Evolutionary conservation across 2,329 filamentous ascomycete genomes (phyloP).

Genomic region (Xylariaceae sp.): DNA sequence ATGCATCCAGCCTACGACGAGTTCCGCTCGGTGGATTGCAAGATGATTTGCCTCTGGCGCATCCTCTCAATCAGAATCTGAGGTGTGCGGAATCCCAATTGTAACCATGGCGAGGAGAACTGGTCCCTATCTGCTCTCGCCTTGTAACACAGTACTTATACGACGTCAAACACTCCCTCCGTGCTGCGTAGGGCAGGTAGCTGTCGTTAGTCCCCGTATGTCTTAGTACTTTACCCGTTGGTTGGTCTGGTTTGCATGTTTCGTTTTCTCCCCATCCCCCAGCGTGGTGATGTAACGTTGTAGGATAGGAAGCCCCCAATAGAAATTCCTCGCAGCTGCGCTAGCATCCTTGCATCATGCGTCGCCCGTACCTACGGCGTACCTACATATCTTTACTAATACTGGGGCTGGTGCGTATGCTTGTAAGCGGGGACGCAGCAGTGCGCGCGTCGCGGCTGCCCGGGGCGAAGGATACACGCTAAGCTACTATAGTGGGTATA

Average conservation of each 20-base stretch:
- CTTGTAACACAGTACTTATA: background rate
- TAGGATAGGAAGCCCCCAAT: slow-evolving; percentile 9
- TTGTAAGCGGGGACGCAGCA: background rate
- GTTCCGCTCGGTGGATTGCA: background rate
- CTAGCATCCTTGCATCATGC: background rate
- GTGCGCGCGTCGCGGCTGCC: background rate
- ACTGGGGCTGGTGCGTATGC: background rate
- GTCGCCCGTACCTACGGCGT: background rate
- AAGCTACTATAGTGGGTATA: background rate
- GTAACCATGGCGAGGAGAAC: background rate
- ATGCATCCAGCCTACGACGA: too few species aligned
- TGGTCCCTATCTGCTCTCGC: background rate
- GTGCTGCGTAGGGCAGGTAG: background rate
- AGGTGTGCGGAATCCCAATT: background rate
- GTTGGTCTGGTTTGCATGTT: slow-evolving; percentile 16
- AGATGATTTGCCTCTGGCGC: background rate
- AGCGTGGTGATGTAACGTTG: slow-evolving; percentile 27
- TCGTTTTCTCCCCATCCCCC: slow-evolving; percentile 12
- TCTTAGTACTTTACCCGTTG: slow-evolving; percentile 23
- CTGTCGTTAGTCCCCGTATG: background rate
- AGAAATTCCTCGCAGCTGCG: background rate
- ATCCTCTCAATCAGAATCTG: background rate
- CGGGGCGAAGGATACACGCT: background rate
- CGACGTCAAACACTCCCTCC: background rate
- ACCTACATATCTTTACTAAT: background rate